Evolutionary conservation across 805 yeast species (phyloP).

Genomic region (Hanseniaspora vineae): DNA sequence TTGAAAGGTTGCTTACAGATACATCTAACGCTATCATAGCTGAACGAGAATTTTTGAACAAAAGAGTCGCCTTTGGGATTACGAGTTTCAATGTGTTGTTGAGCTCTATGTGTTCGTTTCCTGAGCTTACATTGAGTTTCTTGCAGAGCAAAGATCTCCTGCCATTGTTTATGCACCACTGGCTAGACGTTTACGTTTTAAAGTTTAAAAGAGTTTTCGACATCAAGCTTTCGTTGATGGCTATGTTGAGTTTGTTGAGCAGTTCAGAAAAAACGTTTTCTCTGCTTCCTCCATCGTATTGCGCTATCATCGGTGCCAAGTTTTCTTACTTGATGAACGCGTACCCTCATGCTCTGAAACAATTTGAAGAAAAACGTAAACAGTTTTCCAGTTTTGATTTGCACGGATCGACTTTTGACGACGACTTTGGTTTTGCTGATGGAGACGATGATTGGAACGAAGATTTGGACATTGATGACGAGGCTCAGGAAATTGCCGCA

Average conservation of each 20-base stretch:
- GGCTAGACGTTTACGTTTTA: conserved; percentile 27
- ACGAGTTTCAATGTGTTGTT: conserved; percentile 41
- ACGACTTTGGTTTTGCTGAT: conserved; percentile 21
- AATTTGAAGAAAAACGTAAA: conserved; percentile 49
- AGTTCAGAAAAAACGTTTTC: conserved; percentile 7
- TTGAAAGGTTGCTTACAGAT: conserved; percentile 33
- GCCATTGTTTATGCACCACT: conserved; percentile 37
- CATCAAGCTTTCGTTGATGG: conserved; percentile 61
- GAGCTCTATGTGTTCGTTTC: conserved; percentile 50
- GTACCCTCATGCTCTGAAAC: conserved; percentile 60
- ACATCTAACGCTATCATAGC: conserved; percentile 25
- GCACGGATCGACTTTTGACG: conserved; percentile 5
- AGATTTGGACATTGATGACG: conserved; percentile 17
- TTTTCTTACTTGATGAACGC: conserved; percentile 41
- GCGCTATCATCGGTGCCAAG: conserved; percentile 36
- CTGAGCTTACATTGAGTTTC: conserved; percentile 36
- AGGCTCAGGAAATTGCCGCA: conserved; percentile 27
- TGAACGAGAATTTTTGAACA: conserved; percentile 16
- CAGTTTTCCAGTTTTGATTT: conserved; percentile 27
- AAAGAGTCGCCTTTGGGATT: conserved; percentile 20
- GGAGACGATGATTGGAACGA: conserved; percentile 19
- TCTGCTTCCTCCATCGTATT: neutral
- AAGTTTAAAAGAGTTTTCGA: conserved; percentile 62
- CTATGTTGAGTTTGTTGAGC: conserved; percentile 39
- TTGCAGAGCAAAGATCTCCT: conserved; percentile 35